A percentile compares a stretch with the other conserved stretches of the same genome.
These are phyloP conservation scores for Circinella minor DNA, from an alignment of 371 early-diverging fungal genomes.

Conservation along the genomic window DNA sequence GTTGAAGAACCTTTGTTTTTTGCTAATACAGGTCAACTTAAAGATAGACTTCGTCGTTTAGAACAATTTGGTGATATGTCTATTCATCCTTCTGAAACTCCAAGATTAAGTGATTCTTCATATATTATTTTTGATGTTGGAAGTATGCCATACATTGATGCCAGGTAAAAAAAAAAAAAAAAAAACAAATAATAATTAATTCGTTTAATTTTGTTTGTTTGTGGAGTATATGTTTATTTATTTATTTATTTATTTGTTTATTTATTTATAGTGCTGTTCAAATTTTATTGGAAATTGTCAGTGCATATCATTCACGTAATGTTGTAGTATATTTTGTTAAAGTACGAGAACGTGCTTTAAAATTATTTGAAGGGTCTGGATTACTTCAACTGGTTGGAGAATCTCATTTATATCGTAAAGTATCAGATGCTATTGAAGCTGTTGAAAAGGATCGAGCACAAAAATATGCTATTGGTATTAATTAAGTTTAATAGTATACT, in stretches of 20 bases:
- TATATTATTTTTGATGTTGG: slow-evolving; percentile 89
- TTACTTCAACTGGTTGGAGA: slow-evolving; percentile 67
- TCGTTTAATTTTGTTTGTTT: too few relatives aligned
- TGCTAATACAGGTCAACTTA: slow-evolving; percentile 92
- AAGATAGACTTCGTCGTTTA: slow-evolving; percentile 87
- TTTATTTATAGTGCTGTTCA: slow-evolving; percentile 72
- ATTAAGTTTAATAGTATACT: too few relatives aligned
- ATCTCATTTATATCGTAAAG: slow-evolving; percentile 65
- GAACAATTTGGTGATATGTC: slow-evolving; percentile 91
- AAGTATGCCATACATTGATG: slow-evolving; percentile 87
- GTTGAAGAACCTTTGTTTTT: slow-evolving; percentile 93
- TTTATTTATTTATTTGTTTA: slow-evolving; percentile 3
- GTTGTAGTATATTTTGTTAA: slow-evolving; percentile 87
- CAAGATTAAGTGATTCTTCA: slow-evolving; percentile 65
- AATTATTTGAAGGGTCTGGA: slow-evolving; percentile 71
- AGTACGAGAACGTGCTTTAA: slow-evolving; percentile 67
- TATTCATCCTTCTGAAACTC: slow-evolving; percentile 84
- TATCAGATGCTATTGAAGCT: slow-evolving; percentile 65
- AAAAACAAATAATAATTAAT: too few relatives aligned
- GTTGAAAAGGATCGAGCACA: slow-evolving; percentile 46
- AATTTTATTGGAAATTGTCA: slow-evolving; percentile 84
- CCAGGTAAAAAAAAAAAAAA: slow-evolving; percentile 60
- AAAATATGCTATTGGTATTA: not conserved
- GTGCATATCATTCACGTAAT: slow-evolving; percentile 74
- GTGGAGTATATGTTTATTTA: not conserved